Base-by-base conservation (phyloP, 148 eudicot species). In the Rhododendron simsii region DNA sequence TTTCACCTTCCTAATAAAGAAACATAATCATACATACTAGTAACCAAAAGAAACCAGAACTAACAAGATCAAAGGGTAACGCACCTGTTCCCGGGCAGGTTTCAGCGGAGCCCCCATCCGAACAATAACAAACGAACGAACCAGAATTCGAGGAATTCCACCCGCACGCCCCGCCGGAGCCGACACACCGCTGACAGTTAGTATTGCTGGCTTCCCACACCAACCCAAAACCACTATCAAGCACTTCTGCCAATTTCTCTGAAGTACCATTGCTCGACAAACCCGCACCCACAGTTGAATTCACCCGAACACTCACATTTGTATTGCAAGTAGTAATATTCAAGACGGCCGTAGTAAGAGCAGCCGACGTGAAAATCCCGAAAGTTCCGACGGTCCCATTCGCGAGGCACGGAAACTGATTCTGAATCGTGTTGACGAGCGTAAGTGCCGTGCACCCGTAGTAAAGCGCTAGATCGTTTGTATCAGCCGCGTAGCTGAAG, bases 61-160 rank as follows among this genome's bases (percentile, higher is more conserved):
- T 47, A 28, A 80, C 9, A 26, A 57, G 73, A 59, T 81, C n/a
- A 11, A 30, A 59, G 20, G 48, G 48, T n/a, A 16, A 57, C 71
- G 35, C 23, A 81, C 84, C 82, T n/a, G 39, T 5, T 13, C 59
- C 78, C n/a, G 10, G 3, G 13, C 88, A 86, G 14, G 65, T 59
- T 3, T 3, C 3, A 0, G 50, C 2, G 59, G 76, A 78, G 83
- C 89, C 55, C 18, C 80, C 37, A 84, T 91, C 90, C 35, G 11
- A 7, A 35, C 98, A 91, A 75, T 89, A 86, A 77, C 98, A 93
- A 59, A 86, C 73, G 77, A 94, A 91, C n/a, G 84, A 90, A 3
- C 33, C 15, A 30, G 41, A 3, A 30, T 14, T 71, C 20, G 41
- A 71, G 1, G 88, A n/a, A 33, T 48, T 77, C 21, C 84, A 57